Evolutionary conservation across 805 yeast species (phyloP).

Genomic region (Monosporozyma solicola): DNA sequence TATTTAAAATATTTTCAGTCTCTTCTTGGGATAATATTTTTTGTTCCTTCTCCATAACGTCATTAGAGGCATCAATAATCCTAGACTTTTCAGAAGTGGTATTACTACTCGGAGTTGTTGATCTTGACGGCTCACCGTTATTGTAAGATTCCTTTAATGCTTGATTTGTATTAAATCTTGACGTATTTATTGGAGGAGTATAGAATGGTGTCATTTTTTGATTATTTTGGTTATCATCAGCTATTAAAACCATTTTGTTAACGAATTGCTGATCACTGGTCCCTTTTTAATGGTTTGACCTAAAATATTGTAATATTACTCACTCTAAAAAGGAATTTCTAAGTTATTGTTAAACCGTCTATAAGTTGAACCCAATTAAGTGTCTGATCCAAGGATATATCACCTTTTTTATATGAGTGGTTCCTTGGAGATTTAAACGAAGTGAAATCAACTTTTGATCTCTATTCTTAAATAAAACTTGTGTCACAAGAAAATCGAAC

Average conservation of each 20-base stretch:
- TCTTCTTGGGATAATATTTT: constrained; percentile 12
- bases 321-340: background rate
- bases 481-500: background rate
- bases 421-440: background rate
- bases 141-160: constrained; percentile 24
- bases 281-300: background rate
- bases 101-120: background rate
- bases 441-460: background rate
- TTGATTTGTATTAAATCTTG: constrained; percentile 20
- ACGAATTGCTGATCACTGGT: background rate
- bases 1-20: constrained; percentile 13
- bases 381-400: background rate
- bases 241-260: background rate
- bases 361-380: background rate
- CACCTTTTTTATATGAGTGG: background rate
- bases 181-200: constrained; percentile 27
- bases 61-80: background rate
- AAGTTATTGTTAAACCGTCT: background rate
- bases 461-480: background rate
- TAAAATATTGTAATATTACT: background rate
- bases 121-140: constrained; percentile 1
- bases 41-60: background rate
- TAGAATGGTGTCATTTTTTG: constrained; percentile 12
- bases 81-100: background rate
- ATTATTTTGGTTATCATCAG: background rate